These are phyloP conservation scores for Nigrograna mackinnonii DNA, from an alignment of 2,329 filamentous ascomycete species.

Conservation along the genomic window DNA sequence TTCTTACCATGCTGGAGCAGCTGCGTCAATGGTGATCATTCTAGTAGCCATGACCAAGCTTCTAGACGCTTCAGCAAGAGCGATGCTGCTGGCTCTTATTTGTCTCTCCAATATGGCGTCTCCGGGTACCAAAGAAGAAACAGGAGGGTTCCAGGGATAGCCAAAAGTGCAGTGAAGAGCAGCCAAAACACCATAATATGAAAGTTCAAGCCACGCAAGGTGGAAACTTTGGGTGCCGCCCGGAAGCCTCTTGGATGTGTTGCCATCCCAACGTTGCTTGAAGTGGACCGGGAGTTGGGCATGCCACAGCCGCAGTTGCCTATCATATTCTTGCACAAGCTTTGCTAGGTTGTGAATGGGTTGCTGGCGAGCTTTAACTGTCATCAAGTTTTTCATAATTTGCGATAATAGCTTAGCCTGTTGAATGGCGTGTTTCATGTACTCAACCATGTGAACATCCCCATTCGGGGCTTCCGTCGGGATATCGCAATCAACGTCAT, in stretches of 20 bases:
- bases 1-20: slow-evolving; percentile 3
- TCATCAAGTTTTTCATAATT: not conserved
- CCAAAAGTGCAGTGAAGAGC: slow-evolving; percentile 4
- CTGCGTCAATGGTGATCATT: slow-evolving; percentile 1
- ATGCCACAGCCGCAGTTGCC: not conserved
- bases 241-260: not conserved
- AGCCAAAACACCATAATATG: slow-evolving; percentile 2
- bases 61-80: not conserved
- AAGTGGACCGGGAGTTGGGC: not conserved
- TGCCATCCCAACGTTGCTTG: not conserved
- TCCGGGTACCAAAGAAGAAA: not conserved
- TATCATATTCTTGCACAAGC: not conserved
- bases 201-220: not conserved
- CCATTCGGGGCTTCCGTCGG: not conserved
- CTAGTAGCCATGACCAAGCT: not conserved
- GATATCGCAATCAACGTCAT: not conserved
- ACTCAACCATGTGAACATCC: not conserved
- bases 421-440: not conserved
- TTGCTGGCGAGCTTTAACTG: not conserved
- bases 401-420: not conserved
- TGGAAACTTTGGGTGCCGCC: not conserved
- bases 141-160: slow-evolving; percentile 3
- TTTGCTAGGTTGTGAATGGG: not conserved
- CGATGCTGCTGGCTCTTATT: not conserved
- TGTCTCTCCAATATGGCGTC: not conserved